A percentile compares a stretch with the other conserved stretches of the same genome.
These are phyloP conservation scores for Tuber indicum DNA, from an alignment of 495 filamentous ascomycete genomes.

Conservation along the genomic window DNA sequence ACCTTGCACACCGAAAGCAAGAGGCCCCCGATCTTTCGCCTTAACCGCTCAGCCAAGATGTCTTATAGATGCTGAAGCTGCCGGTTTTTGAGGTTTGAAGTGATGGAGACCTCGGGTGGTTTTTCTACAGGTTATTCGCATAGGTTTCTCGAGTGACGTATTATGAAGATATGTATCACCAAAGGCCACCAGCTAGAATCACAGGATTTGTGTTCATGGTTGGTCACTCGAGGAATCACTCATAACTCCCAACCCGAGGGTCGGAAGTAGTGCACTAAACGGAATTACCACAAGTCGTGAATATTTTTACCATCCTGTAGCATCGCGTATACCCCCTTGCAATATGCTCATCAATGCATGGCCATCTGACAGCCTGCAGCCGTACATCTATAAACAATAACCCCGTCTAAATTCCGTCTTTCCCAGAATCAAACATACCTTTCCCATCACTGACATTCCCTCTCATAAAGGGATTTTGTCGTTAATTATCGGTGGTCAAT, in stretches of 20 bases:
- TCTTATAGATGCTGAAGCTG: not conserved
- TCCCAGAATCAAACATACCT: not conserved
- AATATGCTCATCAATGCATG: not conserved
- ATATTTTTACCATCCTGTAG: not conserved
- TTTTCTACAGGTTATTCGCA: not conserved
- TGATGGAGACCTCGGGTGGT: not conserved
- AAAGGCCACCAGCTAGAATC: not conserved
- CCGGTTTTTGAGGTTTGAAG: not conserved
- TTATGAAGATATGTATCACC: not conserved
- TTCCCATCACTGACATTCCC: no score
- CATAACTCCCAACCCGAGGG: not conserved
- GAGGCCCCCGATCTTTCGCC: no score
- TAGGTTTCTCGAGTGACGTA: not conserved
- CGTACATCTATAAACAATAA: not conserved
- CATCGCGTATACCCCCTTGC: no score
- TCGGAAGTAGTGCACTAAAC: not conserved
- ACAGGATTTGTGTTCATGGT: not conserved
- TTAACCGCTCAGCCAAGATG: no score
- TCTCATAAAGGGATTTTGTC: not conserved
- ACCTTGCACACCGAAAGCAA: no score
- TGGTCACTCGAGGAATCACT: not conserved
- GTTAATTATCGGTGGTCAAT: not conserved
- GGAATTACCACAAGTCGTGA: not conserved
- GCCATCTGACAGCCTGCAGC: not conserved
- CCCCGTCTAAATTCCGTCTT: not conserved